phyloP scores from a whole-genome alignment of 192 early-diverging fungal genomes.

The Gigaspora rosea region DNA sequence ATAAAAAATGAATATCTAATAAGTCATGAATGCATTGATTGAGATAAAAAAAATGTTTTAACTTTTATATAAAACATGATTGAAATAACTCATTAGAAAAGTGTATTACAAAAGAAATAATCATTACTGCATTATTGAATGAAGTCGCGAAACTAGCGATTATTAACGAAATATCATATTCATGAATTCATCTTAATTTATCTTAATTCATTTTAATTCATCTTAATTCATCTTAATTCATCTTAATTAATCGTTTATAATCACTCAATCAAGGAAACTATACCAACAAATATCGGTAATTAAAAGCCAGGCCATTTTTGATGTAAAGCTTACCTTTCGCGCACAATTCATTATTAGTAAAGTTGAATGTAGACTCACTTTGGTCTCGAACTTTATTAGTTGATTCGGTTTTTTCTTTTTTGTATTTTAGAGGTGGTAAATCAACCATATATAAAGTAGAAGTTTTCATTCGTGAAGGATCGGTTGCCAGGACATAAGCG shows the following conservation, averaged over 20 bases:
- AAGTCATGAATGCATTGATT: no score
- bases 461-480: constrained; percentile 42
- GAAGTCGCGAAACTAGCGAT: no score
- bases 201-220: no score
- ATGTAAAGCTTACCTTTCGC: constrained; percentile 10
- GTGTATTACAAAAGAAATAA: no score
- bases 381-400: neutral
- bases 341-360: constrained; percentile 10
- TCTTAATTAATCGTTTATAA: neutral
- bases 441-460: constrained; percentile 48
- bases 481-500: constrained; percentile 59
- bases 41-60: no score
- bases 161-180: no score
- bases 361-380: neutral
- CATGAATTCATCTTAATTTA: no score
- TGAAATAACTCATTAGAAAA: no score
- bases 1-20: neutral
- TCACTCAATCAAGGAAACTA: neutral
- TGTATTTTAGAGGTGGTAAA: constrained; percentile 25
- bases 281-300: neutral
- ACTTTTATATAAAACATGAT: no score
- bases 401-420: neutral
- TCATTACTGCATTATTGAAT: no score
- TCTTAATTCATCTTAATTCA: no score
- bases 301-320: neutral